These are phyloP conservation scores for Coffea eugenioides DNA, from an alignment of 257 asterid genomes.

Conservation along the genomic window DNA sequence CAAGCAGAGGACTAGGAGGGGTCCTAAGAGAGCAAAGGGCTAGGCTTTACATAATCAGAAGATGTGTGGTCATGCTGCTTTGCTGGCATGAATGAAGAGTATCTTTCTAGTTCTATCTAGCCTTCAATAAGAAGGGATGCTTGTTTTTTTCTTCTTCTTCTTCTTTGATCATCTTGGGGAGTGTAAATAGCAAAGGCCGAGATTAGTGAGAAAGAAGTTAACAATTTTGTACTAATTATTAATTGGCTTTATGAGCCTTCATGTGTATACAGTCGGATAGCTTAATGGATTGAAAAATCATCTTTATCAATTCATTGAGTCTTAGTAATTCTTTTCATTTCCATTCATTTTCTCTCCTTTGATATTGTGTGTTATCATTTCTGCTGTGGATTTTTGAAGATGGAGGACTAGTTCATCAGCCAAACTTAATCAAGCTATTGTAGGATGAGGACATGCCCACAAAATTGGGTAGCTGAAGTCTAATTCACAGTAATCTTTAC, in stretches of 20 bases:
- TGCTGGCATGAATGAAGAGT: constrained; percentile 57
- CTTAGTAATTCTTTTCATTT: neutral
- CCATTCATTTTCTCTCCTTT: neutral
- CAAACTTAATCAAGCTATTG: neutral
- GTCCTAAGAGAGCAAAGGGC: constrained; percentile 79
- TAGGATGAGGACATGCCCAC: no score
- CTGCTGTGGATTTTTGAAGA: neutral
- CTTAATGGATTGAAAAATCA: constrained; percentile 5
- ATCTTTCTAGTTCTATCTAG: neutral
- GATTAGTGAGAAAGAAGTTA: neutral
- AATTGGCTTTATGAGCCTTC: constrained; percentile 11
- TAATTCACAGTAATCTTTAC: neutral
- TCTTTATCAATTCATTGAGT: neutral
- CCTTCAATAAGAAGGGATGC: neutral
- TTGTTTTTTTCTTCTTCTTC: neutral
- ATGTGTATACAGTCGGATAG: constrained; percentile 19
- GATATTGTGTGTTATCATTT: neutral
- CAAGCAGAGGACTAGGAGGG: constrained; percentile 82
- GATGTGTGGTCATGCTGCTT: constrained; percentile 90
- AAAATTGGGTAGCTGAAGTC: neutral
- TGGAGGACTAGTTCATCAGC: neutral
- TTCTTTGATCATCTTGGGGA: constrained; percentile 14
- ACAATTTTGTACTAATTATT: constrained; percentile 50
- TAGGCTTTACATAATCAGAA: constrained; percentile 66
- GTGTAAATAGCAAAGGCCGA: constrained; percentile 35